Conservation (phyloP, 176 grass and related monocot species). For the Zoysia pacifica region DNA sequence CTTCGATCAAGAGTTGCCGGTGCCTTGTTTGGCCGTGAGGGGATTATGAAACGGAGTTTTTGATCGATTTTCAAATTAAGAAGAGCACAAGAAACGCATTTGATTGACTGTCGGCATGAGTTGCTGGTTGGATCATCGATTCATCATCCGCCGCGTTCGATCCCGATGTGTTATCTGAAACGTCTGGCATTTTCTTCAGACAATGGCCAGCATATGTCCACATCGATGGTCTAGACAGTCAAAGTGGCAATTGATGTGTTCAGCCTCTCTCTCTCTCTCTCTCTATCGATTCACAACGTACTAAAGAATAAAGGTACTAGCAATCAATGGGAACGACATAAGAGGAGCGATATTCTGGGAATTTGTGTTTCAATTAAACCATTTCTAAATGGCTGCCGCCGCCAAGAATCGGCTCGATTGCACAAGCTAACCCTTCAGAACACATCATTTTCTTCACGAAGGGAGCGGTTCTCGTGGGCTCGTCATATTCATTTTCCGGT, state of each 20-base stretch:
- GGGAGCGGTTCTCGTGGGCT: not conserved
- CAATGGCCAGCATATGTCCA: not conserved
- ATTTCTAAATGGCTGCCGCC: too few relatives aligned
- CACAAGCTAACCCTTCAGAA: not conserved
- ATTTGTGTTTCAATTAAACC: too few relatives aligned
- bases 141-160: not conserved
- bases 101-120: conserved; percentile 17
- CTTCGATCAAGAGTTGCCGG: conserved; percentile 10
- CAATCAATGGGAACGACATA: not conserved
- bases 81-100: not conserved
- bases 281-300: not conserved
- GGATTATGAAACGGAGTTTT: not conserved
- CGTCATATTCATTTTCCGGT: conserved; percentile 5
- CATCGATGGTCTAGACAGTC: not conserved
- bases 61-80: not conserved
- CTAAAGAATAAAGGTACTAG: not conserved
- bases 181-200: not conserved
- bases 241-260: not conserved
- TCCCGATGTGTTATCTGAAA: not conserved
- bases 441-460: not conserved
- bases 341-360: too few relatives aligned
- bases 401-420: too few relatives aligned
- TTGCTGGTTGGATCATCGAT: not conserved
- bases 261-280: not conserved
- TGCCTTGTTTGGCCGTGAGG: conserved; percentile 13